Evolutionary conservation across 2,329 filamentous ascomycete species (phyloP), one percentile per base, ranked within the genome.

Genomic region (Drechslerella dactyloides): DNA sequence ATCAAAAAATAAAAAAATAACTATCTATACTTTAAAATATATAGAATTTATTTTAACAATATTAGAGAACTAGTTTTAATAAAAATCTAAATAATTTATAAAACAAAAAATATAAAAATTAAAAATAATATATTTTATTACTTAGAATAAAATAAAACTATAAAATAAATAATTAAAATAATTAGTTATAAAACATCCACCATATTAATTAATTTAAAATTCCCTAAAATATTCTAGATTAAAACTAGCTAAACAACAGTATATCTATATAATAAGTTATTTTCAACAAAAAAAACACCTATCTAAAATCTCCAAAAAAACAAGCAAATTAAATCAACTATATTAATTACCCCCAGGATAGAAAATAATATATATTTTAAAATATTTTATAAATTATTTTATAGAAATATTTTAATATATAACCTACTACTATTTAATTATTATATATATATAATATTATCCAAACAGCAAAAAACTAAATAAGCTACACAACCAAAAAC

Each of bases 81-180:
- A 3, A 21, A 33, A 21, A 23, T 54, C 7, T 54, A 23, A 54
- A 33, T 17, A 23, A 23, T 54, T 23, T 54, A 54, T 54, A 54
- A 23, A 17, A 23, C 10, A 19, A 10, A 48, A 19, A 19, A 19
- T 48, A 48, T 24, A 48, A 8, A 33, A 33, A 33, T 33, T 33
- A 33, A 33, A 33, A 33, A 33, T 48, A 19, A 48, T 48, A 19
- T 33, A 4, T 33, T 33, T 8, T 33, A 33, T 33, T 33, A 33
- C 10, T 48, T 52, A 53, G 11, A n/a, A 52, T 23, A 21, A 53
- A 52, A 53, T 53, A 52, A 60, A 13, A 52, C 53, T 53, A 53
- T 17, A 60, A 60, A n/a, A 60, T 52, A n/a, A 35, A 15, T 33
- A 33, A 57, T 37, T 57, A 30, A 37, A 6, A 13, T 23, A 37